Base-by-base conservation (phyloP, 768 basidiomycete genomes). In the Russula griseocarnosa region DNA sequence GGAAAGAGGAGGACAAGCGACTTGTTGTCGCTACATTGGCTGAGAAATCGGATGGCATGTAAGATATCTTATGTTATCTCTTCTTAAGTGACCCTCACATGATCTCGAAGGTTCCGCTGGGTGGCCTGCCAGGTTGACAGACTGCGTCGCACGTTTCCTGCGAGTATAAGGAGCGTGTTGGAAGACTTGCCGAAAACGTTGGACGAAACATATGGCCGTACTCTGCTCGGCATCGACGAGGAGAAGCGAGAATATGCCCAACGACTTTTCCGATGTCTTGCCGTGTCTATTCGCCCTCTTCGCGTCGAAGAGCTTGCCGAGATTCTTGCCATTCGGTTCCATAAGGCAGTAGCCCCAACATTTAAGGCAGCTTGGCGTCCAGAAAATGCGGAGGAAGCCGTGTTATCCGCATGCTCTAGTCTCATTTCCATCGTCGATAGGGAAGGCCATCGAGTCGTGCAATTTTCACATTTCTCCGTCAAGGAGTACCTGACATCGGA, bases 381-480 rank as follows among this genome's bases (percentile, higher is more conserved):
- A 30, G 30, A 4, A 6, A 30, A 30, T 30, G 9, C 52, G 8
- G 24, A 28, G 1, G 62, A 63, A 5, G 58, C 32, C 0, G 32
- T 63, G 0, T 32, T 34, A 3, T 60, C 57, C 5, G 57, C 51
- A 3, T 53, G 42, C 13, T 53, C 62, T 28, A 58, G 58, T 36
- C 26, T 63, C 1, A 28, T 59, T 24, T 1, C 13, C 1, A 9
- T 63, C 1, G 36, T 44, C 53, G 16, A 57, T n/a, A 30, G 52
- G 5, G 24, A 26, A 18, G 58, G 53, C 10, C 11, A 6, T 1
- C 40, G 18, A 36, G 9, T 59, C 4, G 62, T 63, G 2, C 62
- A 63, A 10, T 63, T 63, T 14, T 59, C 62, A 0, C 62, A 63
- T 20, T 63, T 54, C 20, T 63, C 62, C 1, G 62, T 63, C 20